Conservation (phyloP, 2,329 filamentous ascomycete species). For the Diaporthe citri region DNA sequence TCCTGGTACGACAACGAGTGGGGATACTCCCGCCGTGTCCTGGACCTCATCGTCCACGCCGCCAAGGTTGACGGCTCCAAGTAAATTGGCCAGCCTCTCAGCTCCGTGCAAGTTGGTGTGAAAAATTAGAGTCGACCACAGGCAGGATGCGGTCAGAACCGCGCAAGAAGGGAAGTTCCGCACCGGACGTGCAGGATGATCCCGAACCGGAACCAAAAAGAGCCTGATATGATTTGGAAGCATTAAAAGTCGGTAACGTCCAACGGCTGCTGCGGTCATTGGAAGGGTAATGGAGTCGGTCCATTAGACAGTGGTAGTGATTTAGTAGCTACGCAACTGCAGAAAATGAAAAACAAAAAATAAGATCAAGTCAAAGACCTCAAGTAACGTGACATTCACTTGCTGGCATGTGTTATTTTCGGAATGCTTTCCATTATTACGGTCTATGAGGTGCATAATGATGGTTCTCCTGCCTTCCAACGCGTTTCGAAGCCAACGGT, state of each 20-base stretch:
- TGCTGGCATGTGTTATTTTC: background rate
- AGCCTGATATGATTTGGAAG: constrained; percentile 23
- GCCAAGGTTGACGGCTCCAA: constrained; percentile 79
- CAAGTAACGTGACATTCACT: background rate
- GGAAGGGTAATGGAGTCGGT: constrained; percentile 24
- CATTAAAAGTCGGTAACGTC: constrained; percentile 40
- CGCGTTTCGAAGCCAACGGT: background rate
- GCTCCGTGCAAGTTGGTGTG: constrained; percentile 36
- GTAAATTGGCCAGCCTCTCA: constrained; percentile 48
- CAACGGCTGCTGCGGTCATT: constrained; percentile 37
- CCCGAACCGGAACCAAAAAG: constrained; percentile 21
- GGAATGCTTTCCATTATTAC: background rate
- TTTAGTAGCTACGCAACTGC: constrained; percentile 35
- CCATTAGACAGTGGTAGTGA: constrained; percentile 27
- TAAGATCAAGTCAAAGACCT: background rate
- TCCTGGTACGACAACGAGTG: constrained; percentile 99
- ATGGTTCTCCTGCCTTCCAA: background rate
- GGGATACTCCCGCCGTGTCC: constrained; percentile 97
- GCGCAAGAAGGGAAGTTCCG: background rate
- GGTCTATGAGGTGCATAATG: background rate
- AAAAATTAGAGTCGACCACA: constrained; percentile 12
- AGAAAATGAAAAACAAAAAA: constrained; percentile 34
- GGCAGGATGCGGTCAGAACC: constrained; percentile 5
- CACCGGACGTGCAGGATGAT: constrained; percentile 1
- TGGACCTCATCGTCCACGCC: constrained; percentile 84